These are phyloP conservation scores for Cyberlindnera bimundalis DNA, from an alignment of 805 yeast genomes.

Conservation along the genomic window DNA sequence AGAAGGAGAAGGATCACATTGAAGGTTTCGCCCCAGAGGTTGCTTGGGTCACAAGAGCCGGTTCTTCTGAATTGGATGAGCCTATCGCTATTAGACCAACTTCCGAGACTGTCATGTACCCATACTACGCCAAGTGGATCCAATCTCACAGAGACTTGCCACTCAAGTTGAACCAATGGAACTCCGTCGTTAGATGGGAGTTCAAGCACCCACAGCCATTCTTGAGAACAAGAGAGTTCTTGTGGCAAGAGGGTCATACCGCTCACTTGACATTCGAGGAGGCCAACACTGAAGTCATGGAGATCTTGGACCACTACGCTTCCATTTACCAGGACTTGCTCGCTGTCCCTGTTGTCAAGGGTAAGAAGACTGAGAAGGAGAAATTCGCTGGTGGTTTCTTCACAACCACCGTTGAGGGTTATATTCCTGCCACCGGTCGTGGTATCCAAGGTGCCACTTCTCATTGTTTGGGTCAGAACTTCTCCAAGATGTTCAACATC, in stretches of 20 bases:
- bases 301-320: conserved; percentile 83
- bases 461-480: conserved; percentile 96
- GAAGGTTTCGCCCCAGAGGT: conserved; percentile 99
- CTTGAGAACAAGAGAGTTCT: conserved; percentile 95
- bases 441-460: conserved; percentile 99
- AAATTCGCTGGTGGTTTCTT: conserved; percentile 97
- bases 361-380: conserved; percentile 94
- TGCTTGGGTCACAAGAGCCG: conserved; percentile 99
- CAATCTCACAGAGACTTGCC: conserved; percentile 98
- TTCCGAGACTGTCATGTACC: conserved; percentile 99
- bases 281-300: conserved; percentile 79
- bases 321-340: conserved; percentile 84
- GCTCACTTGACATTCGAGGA: conserved; percentile 84
- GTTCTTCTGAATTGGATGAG: conserved; percentile 89
- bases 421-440: conserved; percentile 97
- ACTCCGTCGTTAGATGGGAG: conserved; percentile 99
- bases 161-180: conserved; percentile 96
- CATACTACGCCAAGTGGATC: conserved; percentile 98
- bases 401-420: conserved; percentile 96
- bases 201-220: conserved; percentile 99
- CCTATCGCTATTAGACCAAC: conserved; percentile 99
- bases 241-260: conserved; percentile 99
- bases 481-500: conserved; percentile 97
- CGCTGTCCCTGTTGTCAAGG: conserved; percentile 97
- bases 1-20: conserved; percentile 96